These are phyloP conservation scores for Paspalum vaginatum DNA, from an alignment of 176 grass and related monocot genomes.

Conservation along the genomic window DNA sequence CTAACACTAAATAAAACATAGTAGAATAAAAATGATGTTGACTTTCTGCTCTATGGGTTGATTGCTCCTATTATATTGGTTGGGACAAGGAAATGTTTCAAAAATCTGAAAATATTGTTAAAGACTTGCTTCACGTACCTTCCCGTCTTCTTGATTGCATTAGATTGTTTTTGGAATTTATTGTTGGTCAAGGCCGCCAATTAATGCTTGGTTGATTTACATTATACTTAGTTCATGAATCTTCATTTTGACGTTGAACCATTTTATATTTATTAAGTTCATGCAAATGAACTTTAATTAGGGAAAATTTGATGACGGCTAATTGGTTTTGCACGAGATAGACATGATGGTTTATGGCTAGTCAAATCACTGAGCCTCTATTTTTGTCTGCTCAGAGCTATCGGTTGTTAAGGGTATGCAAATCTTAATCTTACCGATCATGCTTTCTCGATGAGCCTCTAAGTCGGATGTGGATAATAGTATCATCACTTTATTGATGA, in stretches of 20 bases:
- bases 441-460: conserved; percentile 3
- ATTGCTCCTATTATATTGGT: background rate
- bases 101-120: background rate
- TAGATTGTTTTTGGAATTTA: background rate
- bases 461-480: background rate
- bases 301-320: background rate
- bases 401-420: background rate
- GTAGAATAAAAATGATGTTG: background rate
- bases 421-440: background rate
- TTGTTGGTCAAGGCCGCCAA: background rate
- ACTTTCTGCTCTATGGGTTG: background rate
- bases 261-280: background rate
- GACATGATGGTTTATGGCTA: conserved; percentile 6
- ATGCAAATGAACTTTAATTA: background rate
- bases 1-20: background rate
- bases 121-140: background rate
- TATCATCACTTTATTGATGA: background rate
- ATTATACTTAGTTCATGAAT: background rate
- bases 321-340: conserved; percentile 22
- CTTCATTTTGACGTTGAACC: background rate
- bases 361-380: background rate
- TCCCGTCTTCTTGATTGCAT: background rate
- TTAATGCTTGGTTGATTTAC: background rate
- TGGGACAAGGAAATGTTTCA: background rate
- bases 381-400: background rate